These are phyloP conservation scores for Xanthoceras sorbifolium DNA, from an alignment of 345 rosid species.

Conservation along the genomic window DNA sequence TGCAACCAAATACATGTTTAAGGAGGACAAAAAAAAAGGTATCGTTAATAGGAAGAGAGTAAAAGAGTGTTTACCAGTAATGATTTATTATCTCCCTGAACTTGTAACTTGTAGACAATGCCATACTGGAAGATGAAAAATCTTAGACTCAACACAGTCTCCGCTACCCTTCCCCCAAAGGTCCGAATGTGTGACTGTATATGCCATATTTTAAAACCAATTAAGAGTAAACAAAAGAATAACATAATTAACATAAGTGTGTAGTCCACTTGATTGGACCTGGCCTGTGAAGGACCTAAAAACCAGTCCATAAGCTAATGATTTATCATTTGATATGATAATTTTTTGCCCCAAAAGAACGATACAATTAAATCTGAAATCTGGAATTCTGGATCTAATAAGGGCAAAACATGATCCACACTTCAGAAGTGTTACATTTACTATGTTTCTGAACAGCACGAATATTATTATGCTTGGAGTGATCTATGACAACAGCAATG, in stretches of 20 bases:
- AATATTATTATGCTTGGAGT: too few species aligned
- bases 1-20: background rate
- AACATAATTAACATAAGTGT: background rate
- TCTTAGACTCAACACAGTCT: conserved; percentile 78
- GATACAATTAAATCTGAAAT: background rate
- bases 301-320: background rate
- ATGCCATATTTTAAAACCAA: conserved; percentile 13
- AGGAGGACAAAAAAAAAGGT: background rate
- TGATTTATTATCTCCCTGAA: conserved; percentile 62
- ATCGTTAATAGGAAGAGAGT: conserved; percentile 1
- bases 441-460: background rate
- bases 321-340: too few species aligned
- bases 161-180: conserved; percentile 79
- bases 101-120: conserved; percentile 76
- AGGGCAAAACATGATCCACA: background rate
- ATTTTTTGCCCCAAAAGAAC: background rate
- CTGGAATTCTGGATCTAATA: background rate
- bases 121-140: conserved; percentile 97
- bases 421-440: background rate
- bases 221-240: conserved; percentile 1
- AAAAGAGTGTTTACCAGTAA: conserved; percentile 48
- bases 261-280: background rate
- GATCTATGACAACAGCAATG: too few species aligned
- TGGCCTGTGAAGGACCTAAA: background rate
- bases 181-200: conserved; percentile 87